Base-by-base conservation (phyloP, 1,139 yeast genomes). In the Saccharomycopsis hybrid region DNA sequence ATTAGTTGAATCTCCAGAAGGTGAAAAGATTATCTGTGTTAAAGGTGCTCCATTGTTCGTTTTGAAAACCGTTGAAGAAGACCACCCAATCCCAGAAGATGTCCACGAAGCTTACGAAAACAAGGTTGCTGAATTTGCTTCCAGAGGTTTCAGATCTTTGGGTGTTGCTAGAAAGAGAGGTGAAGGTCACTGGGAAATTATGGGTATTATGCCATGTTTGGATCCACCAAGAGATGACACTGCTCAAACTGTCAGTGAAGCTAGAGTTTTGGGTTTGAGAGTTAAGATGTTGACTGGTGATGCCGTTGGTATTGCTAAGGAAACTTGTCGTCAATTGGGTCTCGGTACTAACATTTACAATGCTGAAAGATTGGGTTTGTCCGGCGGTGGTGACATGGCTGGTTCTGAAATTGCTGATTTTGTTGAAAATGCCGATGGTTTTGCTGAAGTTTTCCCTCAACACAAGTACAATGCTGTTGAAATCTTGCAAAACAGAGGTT, bases 91-190 rank as follows among this genome's bases (percentile, higher is more conserved):
- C 66, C 92, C 96, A 65, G 96, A 88, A 75, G 96, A 88, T 72
- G 76, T 86, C 73, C 90, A 87, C 70, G 95, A 86, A 74, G 85
- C 85, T 79, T 88, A 88, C 77, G 95, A 86, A 78, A 87, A 86
- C 80, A 87, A 90, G 74, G 96, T 89, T 68, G 95, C 95, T 68
- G 96, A 88, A 77, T 87, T 88, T 70, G 96, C 96, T 68, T 80
- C 94, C 64, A 86, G 96, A 83, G 96, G 96, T 83, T 88, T 88
- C 95, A 81, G 96, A 76, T 89, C 96, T 67, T 79, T 88, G 68
- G 96, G 96, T 86, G 96, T 88, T 77, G 96, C 96, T 64, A 88
- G 95, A 80, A 88, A 88, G 94, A 85, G 95, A 84, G 96, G 95
- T 75, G 96, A 88, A 73, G 96, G 95, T 70, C 95, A 87, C 83